A percentile compares a stretch with the other conserved stretches of the same genome.
Conservation (phyloP, 352 stramenopile genomes). For the Globisporangium splendens region DNA sequence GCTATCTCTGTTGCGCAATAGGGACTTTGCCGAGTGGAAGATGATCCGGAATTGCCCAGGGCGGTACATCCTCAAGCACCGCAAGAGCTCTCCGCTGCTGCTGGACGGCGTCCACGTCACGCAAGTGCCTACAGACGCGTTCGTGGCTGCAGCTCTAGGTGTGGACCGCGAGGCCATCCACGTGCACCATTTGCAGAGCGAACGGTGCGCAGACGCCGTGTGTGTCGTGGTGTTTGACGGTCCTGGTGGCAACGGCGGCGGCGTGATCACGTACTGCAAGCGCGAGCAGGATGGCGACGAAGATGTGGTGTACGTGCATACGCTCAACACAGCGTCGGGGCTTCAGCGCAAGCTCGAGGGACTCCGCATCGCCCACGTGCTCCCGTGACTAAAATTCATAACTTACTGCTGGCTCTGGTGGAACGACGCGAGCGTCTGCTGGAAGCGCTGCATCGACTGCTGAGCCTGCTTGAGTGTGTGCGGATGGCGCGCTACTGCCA, state of each 20-base stretch:
- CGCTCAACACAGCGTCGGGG: slow-evolving; percentile 59
- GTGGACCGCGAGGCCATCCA: neutral
- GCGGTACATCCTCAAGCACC: slow-evolving; percentile 62
- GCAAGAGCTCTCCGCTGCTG: slow-evolving; percentile 30
- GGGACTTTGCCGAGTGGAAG: slow-evolving; percentile 61
- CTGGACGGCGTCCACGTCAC: slow-evolving; percentile 31
- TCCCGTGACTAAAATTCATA: slow-evolving; percentile 15
- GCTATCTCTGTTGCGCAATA: slow-evolving; percentile 8
- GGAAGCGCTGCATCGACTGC: slow-evolving; percentile 43
- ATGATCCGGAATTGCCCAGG: slow-evolving; percentile 72
- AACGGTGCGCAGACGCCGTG: slow-evolving; percentile 38
- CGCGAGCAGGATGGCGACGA: slow-evolving; percentile 2
- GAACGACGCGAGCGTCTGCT: slow-evolving; percentile 27
- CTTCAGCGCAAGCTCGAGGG: slow-evolving; percentile 52
- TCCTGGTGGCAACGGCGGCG: slow-evolving; percentile 21
- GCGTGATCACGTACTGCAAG: slow-evolving; percentile 73
- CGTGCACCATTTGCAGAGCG: slow-evolving; percentile 40
- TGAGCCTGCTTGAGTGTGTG: slow-evolving; percentile 24
- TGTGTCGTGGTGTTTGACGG: slow-evolving; percentile 56
- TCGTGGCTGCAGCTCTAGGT: slow-evolving; percentile 25
- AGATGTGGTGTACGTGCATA: slow-evolving; percentile 42
- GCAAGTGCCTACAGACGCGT: slow-evolving; percentile 21
- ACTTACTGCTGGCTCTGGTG: slow-evolving; percentile 4
- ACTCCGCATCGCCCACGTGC: slow-evolving; percentile 40
- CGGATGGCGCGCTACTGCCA: slow-evolving; percentile 18